These are phyloP conservation scores for Juncus inflexus DNA, from an alignment of 176 grass and related monocot genomes.

Conservation along the genomic window DNA sequence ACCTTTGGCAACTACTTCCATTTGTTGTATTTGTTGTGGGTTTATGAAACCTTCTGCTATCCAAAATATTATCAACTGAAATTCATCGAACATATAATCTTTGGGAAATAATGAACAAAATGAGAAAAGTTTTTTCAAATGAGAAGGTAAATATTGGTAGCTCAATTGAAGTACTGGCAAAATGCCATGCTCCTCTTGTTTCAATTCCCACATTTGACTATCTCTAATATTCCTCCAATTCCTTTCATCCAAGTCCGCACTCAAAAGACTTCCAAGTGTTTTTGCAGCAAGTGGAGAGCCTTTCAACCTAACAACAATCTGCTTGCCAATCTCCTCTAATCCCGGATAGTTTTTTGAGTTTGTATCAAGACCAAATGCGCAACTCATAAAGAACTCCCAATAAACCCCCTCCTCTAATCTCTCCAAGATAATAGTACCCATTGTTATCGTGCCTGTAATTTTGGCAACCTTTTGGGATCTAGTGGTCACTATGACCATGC, in stretches of 20 bases:
- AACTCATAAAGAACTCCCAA: slow-evolving; percentile 11
- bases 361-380: slow-evolving; percentile 30
- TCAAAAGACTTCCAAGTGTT: slow-evolving; percentile 25
- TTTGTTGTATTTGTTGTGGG: background rate
- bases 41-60: slow-evolving; percentile 38
- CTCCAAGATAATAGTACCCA: slow-evolving; percentile 14
- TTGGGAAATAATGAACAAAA: slow-evolving; percentile 51
- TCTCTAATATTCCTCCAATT: slow-evolving; percentile 32
- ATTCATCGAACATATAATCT: slow-evolving; percentile 14
- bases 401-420: slow-evolving; percentile 33
- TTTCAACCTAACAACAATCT: slow-evolving; percentile 26
- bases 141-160: slow-evolving; percentile 35
- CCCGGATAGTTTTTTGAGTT: slow-evolving; percentile 15
- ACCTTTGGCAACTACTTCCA: slow-evolving; percentile 24
- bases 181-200: slow-evolving; percentile 40
- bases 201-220: slow-evolving; percentile 34
- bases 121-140: slow-evolving; percentile 47
- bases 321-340: slow-evolving; percentile 18
- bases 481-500: slow-evolving; percentile 34
- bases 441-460: background rate
- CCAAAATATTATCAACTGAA: slow-evolving; percentile 39
- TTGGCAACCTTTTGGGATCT: slow-evolving; percentile 10
- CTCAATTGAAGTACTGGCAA: slow-evolving; percentile 42
- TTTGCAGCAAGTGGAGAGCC: slow-evolving; percentile 45
- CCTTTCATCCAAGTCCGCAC: slow-evolving; percentile 4